Evolutionary conservation across 331 rosid species (phyloP).

Genomic region (Rhamnella rubrinervis): DNA sequence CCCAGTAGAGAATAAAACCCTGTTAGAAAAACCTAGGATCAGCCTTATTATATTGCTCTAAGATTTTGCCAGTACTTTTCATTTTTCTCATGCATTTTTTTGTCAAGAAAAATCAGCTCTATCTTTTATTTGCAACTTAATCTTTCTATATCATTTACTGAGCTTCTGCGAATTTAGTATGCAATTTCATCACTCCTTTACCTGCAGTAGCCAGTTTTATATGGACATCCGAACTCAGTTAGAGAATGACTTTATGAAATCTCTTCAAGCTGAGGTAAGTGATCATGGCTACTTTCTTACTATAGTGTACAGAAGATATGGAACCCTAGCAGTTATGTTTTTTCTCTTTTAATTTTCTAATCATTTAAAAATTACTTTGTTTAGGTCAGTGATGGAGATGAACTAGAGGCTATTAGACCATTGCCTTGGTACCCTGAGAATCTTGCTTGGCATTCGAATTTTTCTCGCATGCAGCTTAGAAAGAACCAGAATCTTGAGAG

Average conservation of each 20-base stretch:
- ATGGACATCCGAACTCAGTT: constrained; percentile 64
- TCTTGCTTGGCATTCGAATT: constrained; percentile 96
- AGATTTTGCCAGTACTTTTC: too few relatives aligned
- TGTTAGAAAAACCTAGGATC: too few relatives aligned
- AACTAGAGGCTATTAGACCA: constrained; percentile 75
- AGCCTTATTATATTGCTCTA: too few relatives aligned
- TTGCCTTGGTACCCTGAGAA: constrained; percentile 92
- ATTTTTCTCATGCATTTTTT: too few relatives aligned
- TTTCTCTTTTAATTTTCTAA: constrained; percentile 9
- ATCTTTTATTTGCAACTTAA: not conserved
- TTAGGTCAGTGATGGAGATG: constrained; percentile 69
- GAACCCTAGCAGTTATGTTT: not conserved
- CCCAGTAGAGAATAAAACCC: too few relatives aligned
- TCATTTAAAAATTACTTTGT: constrained; percentile 10
- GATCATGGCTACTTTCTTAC: not conserved
- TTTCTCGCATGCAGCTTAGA: constrained; percentile 95
- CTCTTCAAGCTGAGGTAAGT: constrained; percentile 77
- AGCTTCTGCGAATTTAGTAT: constrained; percentile 13
- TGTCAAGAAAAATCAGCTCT: too few relatives aligned
- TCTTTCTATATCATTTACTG: not conserved
- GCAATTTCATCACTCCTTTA: constrained; percentile 13
- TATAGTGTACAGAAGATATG: not conserved
- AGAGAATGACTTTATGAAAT: constrained; percentile 66
- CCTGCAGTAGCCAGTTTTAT: constrained; percentile 75
- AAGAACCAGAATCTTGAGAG: constrained; percentile 91